Evolutionary conservation across 2,329 filamentous ascomycete species (phyloP).

Genomic region (Didymella arachidicola): DNA sequence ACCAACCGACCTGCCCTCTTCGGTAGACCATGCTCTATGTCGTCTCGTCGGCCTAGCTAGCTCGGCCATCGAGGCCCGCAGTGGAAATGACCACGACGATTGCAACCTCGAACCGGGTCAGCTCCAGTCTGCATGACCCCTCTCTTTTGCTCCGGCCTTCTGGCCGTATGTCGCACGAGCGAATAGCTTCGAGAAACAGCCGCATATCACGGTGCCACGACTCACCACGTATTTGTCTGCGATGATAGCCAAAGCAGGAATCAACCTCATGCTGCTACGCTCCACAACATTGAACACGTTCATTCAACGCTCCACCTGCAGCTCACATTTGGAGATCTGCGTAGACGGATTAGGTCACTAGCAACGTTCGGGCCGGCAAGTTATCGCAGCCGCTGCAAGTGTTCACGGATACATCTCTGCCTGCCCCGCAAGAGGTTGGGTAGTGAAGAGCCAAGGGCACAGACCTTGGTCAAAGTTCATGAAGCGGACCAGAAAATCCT

Average conservation of each 20-base stretch:
- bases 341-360: conserved; percentile 40
- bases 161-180: conserved; percentile 33
- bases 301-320: conserved; percentile 35
- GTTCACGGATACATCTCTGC: conserved; percentile 24
- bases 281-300: conserved; percentile 20
- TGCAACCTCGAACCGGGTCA: conserved; percentile 34
- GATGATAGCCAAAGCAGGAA: conserved; percentile 27
- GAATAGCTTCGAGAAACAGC: conserved; percentile 32
- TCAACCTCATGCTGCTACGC: conserved; percentile 32
- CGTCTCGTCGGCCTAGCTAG: conserved; percentile 34
- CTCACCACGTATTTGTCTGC: conserved; percentile 33
- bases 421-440: conserved; percentile 43
- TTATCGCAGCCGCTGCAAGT: conserved; percentile 53
- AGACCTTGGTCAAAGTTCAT: conserved; percentile 32
- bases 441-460: conserved; percentile 31
- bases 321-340: conserved; percentile 45
- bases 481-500: conserved; percentile 24
- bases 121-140: conserved; percentile 30
- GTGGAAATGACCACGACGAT: conserved; percentile 47
- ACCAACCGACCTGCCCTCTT: conserved; percentile 44
- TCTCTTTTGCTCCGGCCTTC: conserved; percentile 27
- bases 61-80: conserved; percentile 35
- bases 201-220: conserved; percentile 34
- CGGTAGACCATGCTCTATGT: conserved; percentile 33
- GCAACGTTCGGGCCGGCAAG: conserved; percentile 51